Conservation (phyloP, 2,329 filamentous ascomycete species). For the Aureobasidium pullulans region DNA sequence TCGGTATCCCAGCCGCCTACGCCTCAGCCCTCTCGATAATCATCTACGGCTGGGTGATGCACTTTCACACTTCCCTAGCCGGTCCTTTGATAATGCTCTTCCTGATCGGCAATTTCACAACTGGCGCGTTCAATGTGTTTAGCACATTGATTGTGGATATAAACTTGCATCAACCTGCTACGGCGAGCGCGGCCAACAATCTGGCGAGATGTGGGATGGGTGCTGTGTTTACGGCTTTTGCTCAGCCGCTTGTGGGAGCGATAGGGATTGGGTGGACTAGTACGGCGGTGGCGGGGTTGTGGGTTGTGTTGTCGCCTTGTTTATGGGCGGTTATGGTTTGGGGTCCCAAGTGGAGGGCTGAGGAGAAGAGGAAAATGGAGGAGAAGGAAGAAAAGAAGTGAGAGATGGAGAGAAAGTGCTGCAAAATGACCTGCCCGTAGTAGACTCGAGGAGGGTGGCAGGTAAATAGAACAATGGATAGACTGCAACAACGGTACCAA, state of each 20-base stretch:
- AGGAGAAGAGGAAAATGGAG: conserved; percentile 21
- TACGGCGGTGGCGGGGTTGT: conserved; percentile 36
- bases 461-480: too few relatives aligned
- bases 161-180: conserved; percentile 32
- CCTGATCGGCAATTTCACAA: conserved; percentile 47
- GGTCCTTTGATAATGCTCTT: conserved; percentile 42
- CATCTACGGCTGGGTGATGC: conserved; percentile 36
- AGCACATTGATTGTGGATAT: conserved; percentile 36
- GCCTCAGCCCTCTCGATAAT: conserved; percentile 28
- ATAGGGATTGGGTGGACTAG: conserved; percentile 40
- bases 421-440: too few relatives aligned
- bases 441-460: too few relatives aligned
- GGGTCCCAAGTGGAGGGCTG: conserved; percentile 38
- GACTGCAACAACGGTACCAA: too few relatives aligned
- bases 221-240: conserved; percentile 30
- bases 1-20: conserved; percentile 31
- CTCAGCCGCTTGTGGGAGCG: conserved; percentile 33
- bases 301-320: conserved; percentile 32
- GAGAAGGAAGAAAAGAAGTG: conserved; percentile 17
- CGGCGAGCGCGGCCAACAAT: conserved; percentile 33
- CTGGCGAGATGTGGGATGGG: conserved; percentile 30
- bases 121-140: conserved; percentile 49
- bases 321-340: conserved; percentile 32
- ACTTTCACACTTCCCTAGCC: conserved; percentile 31
- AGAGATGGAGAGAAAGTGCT: not conserved